Evolutionary conservation across 2,329 filamentous ascomycete genomes (phyloP).

Genomic region (Ceratocystis variospora): DNA sequence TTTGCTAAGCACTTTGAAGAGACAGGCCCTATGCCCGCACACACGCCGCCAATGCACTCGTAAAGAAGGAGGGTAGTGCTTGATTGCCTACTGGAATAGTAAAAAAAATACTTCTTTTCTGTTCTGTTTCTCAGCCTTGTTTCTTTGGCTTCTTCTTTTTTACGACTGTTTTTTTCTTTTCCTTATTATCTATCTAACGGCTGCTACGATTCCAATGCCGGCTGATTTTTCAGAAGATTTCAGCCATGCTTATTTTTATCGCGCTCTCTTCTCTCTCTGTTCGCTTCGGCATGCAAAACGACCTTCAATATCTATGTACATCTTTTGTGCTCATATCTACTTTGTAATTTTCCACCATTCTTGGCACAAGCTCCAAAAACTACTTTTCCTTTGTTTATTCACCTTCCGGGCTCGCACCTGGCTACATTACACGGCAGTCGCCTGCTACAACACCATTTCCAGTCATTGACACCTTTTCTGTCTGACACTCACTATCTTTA

Average conservation of each 20-base stretch:
- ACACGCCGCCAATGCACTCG: slow-evolving; percentile 19
- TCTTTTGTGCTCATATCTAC: neutral
- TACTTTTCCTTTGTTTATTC: slow-evolving; percentile 1
- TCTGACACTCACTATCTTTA: neutral
- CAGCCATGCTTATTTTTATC: slow-evolving; percentile 3
- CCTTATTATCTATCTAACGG: slow-evolving; percentile 3
- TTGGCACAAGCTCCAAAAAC: neutral
- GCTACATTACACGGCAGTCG: slow-evolving; percentile 7
- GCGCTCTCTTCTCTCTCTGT: slow-evolving; percentile 2
- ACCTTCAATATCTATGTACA: neutral
- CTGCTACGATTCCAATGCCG: slow-evolving; percentile 16
- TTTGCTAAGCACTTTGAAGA: slow-evolving; percentile 25
- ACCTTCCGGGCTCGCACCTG: neutral
- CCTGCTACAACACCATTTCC: neutral
- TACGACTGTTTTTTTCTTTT: slow-evolving; percentile 13
- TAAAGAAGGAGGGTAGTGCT: slow-evolving; percentile 3
- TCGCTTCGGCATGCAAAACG: neutral
- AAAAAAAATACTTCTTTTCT: neutral
- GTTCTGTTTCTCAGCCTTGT: neutral
- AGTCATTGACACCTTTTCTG: neutral
- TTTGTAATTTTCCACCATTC: neutral
- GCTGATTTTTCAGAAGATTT: neutral
- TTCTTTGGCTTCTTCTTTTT: slow-evolving; percentile 8
- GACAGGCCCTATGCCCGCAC: slow-evolving; percentile 29
- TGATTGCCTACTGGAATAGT: neutral